A percentile compares a stretch with the other conserved stretches of the same genome.
phyloP scores from a whole-genome alignment of 129 eudicot species.

The Logfia minima region DNA sequence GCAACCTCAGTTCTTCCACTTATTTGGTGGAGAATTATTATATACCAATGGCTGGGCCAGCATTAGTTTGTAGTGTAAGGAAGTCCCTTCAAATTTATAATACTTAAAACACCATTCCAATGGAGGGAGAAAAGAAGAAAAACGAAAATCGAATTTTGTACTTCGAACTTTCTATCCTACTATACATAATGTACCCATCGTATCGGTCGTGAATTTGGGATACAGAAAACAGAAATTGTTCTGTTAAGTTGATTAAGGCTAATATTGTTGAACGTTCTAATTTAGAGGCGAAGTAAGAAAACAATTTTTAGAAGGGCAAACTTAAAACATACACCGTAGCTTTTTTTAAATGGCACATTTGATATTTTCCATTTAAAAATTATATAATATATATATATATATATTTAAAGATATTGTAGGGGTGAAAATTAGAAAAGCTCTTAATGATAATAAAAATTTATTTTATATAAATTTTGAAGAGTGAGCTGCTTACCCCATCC shows the following conservation, averaged over 20 bases:
- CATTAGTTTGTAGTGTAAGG: slow-evolving; percentile 27
- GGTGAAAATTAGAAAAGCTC: no score
- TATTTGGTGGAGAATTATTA: slow-evolving; percentile 55
- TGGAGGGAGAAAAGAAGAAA: slow-evolving; percentile 13
- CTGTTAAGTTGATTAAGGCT: not conserved
- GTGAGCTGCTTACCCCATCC: no score
- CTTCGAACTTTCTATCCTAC: not conserved
- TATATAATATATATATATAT: no score
- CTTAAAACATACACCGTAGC: no score
- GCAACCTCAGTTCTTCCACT: slow-evolving; percentile 52
- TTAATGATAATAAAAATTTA: no score
- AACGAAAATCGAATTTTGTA: slow-evolving; percentile 11
- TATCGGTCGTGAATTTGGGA: slow-evolving; percentile 25
- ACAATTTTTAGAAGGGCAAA: no score
- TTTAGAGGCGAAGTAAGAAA: no score
- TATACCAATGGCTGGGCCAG: slow-evolving; percentile 47
- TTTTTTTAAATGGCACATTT: no score
- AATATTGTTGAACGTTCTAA: not conserved
- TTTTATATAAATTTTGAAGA: no score
- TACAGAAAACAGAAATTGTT: slow-evolving; percentile 14
- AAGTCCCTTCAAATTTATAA: slow-evolving; percentile 16
- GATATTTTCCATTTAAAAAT: no score
- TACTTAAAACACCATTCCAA: slow-evolving; percentile 11
- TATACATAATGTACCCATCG: not conserved
- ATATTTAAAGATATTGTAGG: no score